These are phyloP conservation scores for Neotropicomus parvogracilis DNA, from an alignment of 1,284 basidiomycete genomes.

Conservation along the genomic window DNA sequence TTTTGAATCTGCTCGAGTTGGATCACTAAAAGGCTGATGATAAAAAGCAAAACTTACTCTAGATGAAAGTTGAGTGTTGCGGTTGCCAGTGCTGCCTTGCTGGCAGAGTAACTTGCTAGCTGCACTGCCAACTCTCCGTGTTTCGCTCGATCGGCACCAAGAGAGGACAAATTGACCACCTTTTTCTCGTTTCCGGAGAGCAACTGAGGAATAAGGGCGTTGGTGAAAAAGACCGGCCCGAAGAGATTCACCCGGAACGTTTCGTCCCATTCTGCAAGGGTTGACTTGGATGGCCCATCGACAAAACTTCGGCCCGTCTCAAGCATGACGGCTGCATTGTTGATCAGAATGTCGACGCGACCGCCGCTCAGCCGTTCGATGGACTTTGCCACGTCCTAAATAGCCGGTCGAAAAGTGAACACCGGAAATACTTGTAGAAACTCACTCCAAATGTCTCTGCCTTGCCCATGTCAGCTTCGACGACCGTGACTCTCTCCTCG, in stretches of 20 bases:
- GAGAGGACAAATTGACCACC: slow-evolving; percentile 7
- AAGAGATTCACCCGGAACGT: slow-evolving; percentile 6
- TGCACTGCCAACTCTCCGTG: slow-evolving; percentile 3
- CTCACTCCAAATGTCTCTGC: slow-evolving; percentile 4
- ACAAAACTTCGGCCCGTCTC: slow-evolving; percentile 1
- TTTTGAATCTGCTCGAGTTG: background rate
- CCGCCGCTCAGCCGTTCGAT: slow-evolving; percentile 2
- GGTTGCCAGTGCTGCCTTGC: slow-evolving; percentile 6
- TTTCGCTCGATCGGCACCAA: slow-evolving; percentile 3
- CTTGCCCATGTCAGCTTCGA: slow-evolving; percentile 6
- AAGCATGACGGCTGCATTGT: slow-evolving; percentile 5
- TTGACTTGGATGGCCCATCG: slow-evolving; percentile 5
- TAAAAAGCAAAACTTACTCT: background rate
- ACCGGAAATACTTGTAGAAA: background rate
- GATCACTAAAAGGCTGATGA: background rate
- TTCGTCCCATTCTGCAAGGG: slow-evolving; percentile 7
- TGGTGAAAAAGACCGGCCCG: slow-evolving; percentile 8
- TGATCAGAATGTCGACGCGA: slow-evolving; percentile 2
- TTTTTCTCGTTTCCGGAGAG: slow-evolving; percentile 3
- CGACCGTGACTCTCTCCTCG: background rate
- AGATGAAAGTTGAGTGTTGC: slow-evolving; percentile 8
- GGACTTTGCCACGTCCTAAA: slow-evolving; percentile 2
- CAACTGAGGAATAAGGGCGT: slow-evolving; percentile 4
- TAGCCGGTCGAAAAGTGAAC: no score
- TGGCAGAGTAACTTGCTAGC: slow-evolving; percentile 8